Evolutionary conservation across 768 basidiomycete species (phyloP), one percentile per base, ranked within the genome.

Genomic region (Thelephora aurantiotincta): DNA sequence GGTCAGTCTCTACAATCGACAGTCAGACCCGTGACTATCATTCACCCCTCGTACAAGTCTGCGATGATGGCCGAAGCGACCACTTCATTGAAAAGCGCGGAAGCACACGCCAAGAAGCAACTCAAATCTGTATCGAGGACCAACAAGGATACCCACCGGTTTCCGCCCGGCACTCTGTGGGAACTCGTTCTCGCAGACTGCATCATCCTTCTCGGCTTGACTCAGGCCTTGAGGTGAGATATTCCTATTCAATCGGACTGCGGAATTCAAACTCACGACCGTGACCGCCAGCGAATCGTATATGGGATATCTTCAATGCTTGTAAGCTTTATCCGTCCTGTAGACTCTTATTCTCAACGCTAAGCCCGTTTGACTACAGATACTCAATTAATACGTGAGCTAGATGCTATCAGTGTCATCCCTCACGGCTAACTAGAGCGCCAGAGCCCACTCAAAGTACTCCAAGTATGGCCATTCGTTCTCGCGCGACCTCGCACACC

Each of bases 161-260:
- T 82, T 57, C 59, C 71, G 2, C 64, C 79, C 1, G 84, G 82
- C 6, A 58, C 80, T 6, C 85, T 89, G 54, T 89, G 77, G 73
- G 86, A 89, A 55, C 70, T 89, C 35, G 58, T 88, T 11, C 73
- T 78, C 52, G 80, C 86, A 0, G 86, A 89, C 55, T 74, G 79
- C 0, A 70, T 80, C 6, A 73, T 89, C 5, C 60, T 89, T 35
- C 67, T 80, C 5, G 86, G 84, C 0, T 62, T 89, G 46, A 82
- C 78, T 0, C 73, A 80, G 54, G 83, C 80, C 7, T 61, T 87
- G 35, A 78, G 76, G 83, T 82, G 52, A 18, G 72, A 60, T 43
- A 33, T 18, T 30, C 18, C 43, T 22, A n/a, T 26, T 42, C 22
- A 9, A 30, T 30, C 9, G 9, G 38, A 41, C 38, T 14, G n/a